Conservation (phyloP, 805 yeast genomes). For the Lachancea quebecensis region DNA sequence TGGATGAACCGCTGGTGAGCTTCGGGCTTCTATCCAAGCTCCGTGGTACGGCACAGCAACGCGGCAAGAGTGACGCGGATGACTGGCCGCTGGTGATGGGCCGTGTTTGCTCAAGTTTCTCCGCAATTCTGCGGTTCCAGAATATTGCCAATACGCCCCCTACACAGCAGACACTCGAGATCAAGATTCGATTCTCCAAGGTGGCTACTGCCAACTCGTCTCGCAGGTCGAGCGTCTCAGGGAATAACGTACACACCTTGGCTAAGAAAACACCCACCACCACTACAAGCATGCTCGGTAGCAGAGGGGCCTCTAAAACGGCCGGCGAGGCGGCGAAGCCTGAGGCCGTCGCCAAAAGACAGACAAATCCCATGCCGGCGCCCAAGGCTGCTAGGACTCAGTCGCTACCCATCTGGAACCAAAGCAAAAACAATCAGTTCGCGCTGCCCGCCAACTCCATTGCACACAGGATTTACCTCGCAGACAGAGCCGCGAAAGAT, state of each 20-base stretch:
- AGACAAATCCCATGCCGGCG: constrained; percentile 40
- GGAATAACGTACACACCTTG: background rate
- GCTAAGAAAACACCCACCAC: background rate
- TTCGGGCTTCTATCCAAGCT: constrained; percentile 30
- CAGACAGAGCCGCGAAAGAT: constrained; percentile 27
- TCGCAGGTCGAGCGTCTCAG: constrained; percentile 9
- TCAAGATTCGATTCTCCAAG: constrained; percentile 28
- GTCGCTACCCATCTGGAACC: constrained; percentile 36
- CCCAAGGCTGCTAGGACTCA: constrained; percentile 42
- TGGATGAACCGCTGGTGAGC: constrained; percentile 32
- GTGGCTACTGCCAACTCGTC: constrained; percentile 15
- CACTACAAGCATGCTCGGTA: background rate
- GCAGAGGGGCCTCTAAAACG: constrained; percentile 3
- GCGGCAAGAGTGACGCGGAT: constrained; percentile 13
- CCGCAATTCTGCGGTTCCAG: constrained; percentile 26
- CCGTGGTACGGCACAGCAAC: constrained; percentile 12
- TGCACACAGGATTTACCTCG: constrained; percentile 30
- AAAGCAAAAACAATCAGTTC: constrained; percentile 14
- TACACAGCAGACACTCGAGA: constrained; percentile 26
- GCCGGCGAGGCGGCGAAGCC: constrained; percentile 3
- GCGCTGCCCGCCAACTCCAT: constrained; percentile 26
- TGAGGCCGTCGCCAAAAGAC: constrained; percentile 19
- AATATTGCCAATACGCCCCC: constrained; percentile 1
- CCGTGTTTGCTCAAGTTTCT: constrained; percentile 32
- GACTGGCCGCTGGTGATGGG: constrained; percentile 26